Percentiles rank a stretch among this genome's conserved stretches.
Evolutionary conservation across 257 asterid species (phyloP).

Genomic region (Scutellaria baicalensis): DNA sequence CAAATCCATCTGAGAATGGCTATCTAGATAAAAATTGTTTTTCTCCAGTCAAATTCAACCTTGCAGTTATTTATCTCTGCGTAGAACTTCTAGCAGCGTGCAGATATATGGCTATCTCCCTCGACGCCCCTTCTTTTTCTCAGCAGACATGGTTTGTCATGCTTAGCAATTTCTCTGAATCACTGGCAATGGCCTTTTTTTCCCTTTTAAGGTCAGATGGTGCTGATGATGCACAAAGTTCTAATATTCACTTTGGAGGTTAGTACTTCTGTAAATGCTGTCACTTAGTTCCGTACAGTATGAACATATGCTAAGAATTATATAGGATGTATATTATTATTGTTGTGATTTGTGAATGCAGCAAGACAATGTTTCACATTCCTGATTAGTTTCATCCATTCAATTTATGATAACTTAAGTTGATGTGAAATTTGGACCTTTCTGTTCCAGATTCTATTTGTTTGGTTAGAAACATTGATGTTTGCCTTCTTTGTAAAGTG

Average conservation of each 20-base stretch:
- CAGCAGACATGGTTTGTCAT: constrained; percentile 42
- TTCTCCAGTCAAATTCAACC: constrained; percentile 31
- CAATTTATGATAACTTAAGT: neutral
- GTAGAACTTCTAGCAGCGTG: constrained; percentile 69
- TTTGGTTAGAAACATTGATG: neutral
- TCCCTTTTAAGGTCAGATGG: constrained; percentile 34
- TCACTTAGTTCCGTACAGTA: neutral
- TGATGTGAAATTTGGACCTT: neutral
- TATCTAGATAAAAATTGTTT: constrained; percentile 17
- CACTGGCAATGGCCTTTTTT: constrained; percentile 40
- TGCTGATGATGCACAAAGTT: constrained; percentile 33
- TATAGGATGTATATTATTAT: neutral
- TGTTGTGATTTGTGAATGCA: neutral
- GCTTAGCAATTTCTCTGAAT: constrained; percentile 40
- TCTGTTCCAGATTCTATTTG: neutral
- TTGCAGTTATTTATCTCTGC: constrained; percentile 64
- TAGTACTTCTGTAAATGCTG: constrained; percentile 3
- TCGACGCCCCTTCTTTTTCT: constrained; percentile 30
- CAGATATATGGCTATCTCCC: constrained; percentile 48
- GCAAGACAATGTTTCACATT: neutral
- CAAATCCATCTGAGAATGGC: constrained; percentile 28
- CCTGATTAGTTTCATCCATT: neutral
- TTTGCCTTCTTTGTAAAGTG: neutral
- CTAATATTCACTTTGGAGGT: constrained; percentile 60
- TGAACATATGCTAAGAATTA: neutral